These are phyloP conservation scores for Chalciporus chontae DNA, from an alignment of 768 basidiomycete genomes.

Conservation along the genomic window DNA sequence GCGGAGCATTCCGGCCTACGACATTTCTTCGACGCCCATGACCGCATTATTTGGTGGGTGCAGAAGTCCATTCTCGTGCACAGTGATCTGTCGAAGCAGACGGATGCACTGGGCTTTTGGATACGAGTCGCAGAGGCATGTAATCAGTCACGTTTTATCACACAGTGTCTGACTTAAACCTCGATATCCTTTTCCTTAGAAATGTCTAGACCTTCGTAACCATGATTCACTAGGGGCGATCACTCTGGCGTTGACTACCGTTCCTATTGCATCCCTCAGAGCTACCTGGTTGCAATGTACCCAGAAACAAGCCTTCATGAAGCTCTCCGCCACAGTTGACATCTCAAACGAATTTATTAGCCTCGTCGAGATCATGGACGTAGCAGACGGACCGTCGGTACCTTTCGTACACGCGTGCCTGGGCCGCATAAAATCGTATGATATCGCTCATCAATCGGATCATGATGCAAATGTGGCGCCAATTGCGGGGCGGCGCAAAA, in stretches of 20 bases:
- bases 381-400: conserved; percentile 56
- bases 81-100: conserved; percentile 49
- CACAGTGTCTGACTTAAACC: background rate
- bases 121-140: conserved; percentile 68
- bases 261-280: conserved; percentile 52
- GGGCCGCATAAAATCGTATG: conserved; percentile 53
- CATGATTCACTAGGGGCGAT: conserved; percentile 68
- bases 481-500: conserved; percentile 54
- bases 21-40: conserved; percentile 58
- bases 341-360: conserved; percentile 37
- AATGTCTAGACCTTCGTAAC: conserved; percentile 61
- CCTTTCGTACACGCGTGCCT: conserved; percentile 66
- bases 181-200: conserved; percentile 39
- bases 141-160: conserved; percentile 30
- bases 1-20: conserved; percentile 40
- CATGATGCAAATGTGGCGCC: conserved; percentile 36
- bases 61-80: conserved; percentile 55
- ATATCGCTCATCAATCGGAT: conserved; percentile 34
- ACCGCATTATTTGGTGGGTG: conserved; percentile 65
- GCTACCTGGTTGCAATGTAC: conserved; percentile 66
- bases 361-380: conserved; percentile 43
- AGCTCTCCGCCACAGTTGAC: conserved; percentile 53
- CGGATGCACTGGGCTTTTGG: conserved; percentile 67
- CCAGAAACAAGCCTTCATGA: conserved; percentile 48
- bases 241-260: conserved; percentile 57